Base-by-base conservation (phyloP, 1,139 yeast species). In the Saccharomyces hybrid region DNA sequence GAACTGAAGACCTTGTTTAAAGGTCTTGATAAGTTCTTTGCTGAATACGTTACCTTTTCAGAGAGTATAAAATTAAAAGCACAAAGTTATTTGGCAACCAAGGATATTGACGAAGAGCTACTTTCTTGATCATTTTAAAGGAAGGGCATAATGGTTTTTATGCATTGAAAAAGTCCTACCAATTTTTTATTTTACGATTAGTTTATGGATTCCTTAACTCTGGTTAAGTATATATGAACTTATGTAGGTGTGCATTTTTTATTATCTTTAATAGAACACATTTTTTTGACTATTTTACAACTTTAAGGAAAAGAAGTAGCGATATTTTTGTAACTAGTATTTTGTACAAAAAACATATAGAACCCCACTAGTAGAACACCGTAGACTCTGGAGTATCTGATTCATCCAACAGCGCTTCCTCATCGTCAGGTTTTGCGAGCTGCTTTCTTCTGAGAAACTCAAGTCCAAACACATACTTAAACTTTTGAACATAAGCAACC, bases 1-100 rank as follows among this genome's bases (percentile, higher is more conserved):
- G 74, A 72, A 9, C 63, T 83, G 55, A 69, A 73, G 50, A 82
- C 82, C 1, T 66, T 83, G 28, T 83, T 85, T 61, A 75, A 76
- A 58, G 78, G 77, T 38, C 65, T 84, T 52, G 70, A 75, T 4
- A 73, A 74, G 42, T 85, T 82, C 63, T 72, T 76, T 55, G 70
- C 76, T 0, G 62, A 71, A 2, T 84, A 81, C 60, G 68, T 73
- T 28, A 73, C 71, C 27, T 83, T 81, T 65, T 72, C 74, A 1
- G 65, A 68, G 26, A 68, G 63, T 27, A 64, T 79, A 13, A 65
- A 67, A 28, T 58, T 56, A 7, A 75, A 73, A 57, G 71, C 70
- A 52, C 71, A 70, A 42, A 62, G 67, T 11, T 76, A 76, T 57
- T 53, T 76, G 26, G 52, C 65, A n/a, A 56, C 57, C 3, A 70